phyloP scores from a whole-genome alignment of 2,329 filamentous ascomycete species.

The Balansia obtecta region DNA sequence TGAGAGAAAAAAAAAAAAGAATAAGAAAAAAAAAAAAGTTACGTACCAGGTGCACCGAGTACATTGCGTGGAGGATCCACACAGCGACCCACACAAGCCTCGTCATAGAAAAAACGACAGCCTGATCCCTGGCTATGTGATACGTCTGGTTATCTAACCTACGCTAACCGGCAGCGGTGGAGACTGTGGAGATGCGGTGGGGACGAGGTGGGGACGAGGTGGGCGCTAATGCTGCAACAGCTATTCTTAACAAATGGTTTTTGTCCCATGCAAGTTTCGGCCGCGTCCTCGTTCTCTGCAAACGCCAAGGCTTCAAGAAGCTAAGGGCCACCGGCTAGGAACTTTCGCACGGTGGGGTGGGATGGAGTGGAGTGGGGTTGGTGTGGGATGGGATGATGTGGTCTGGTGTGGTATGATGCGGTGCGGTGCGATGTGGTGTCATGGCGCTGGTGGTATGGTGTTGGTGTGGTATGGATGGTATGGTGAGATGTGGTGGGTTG shows the following conservation, averaged over 20 bases:
- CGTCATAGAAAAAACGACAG: slow-evolving; percentile 17
- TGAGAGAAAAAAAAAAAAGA: neutral
- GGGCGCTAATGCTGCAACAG: slow-evolving; percentile 20
- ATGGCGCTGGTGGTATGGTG: no score
- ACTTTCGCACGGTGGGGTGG: no score
- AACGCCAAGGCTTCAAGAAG: neutral
- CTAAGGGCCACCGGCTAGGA: neutral
- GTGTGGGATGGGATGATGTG: no score
- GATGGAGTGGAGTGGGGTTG: no score
- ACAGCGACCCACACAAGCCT: slow-evolving; percentile 13
- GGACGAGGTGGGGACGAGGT: slow-evolving; percentile 4
- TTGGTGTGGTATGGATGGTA: no score
- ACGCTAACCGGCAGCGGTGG: slow-evolving; percentile 19
- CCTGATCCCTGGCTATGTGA: slow-evolving; percentile 8
- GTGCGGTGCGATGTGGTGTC: no score
- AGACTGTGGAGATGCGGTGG: no score
- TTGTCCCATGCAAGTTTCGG: slow-evolving; percentile 18
- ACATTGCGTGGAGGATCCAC: slow-evolving; percentile 26
- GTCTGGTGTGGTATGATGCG: no score
- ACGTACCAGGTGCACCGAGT: slow-evolving; percentile 11
- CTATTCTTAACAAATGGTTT: slow-evolving; percentile 30
- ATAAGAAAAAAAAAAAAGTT: slow-evolving; percentile 2
- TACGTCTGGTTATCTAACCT: slow-evolving; percentile 12
- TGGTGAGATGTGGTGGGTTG: no score
- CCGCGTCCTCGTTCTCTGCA: slow-evolving; percentile 8